Conservation (phyloP, 2,329 filamentous ascomycete species). For the Penicillium sp. region DNA sequence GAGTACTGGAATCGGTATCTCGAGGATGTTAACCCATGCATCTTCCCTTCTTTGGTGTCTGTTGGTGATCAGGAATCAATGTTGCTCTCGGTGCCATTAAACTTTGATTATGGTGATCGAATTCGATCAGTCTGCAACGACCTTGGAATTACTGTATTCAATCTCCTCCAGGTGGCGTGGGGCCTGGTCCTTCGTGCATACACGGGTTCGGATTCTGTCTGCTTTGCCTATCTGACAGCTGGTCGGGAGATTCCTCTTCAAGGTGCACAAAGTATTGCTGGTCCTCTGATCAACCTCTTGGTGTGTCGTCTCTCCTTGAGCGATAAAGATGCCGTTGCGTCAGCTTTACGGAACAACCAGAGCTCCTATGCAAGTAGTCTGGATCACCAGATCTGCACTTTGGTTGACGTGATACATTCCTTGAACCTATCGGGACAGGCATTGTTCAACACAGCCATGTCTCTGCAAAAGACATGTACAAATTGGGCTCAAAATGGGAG, state of each 20-base stretch:
- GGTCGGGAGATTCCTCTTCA: slow-evolving; percentile 44
- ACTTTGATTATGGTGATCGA: background rate
- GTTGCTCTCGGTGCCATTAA: background rate
- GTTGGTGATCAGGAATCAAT: background rate
- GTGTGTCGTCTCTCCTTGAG: slow-evolving; percentile 13
- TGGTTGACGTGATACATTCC: slow-evolving; percentile 12
- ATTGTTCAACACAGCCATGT: slow-evolving; percentile 15
- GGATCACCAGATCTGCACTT: slow-evolving; percentile 6
- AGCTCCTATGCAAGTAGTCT: slow-evolving; percentile 6
- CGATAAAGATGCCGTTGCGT: background rate
- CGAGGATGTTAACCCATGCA: background rate
- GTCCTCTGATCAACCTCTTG: slow-evolving; percentile 34
- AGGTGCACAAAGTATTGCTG: slow-evolving; percentile 40
- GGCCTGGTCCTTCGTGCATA: slow-evolving; percentile 41
- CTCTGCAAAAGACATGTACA: background rate
- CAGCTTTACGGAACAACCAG: background rate
- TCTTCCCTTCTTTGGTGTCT: background rate
- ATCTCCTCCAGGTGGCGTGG: slow-evolving; percentile 46
- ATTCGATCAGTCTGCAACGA: slow-evolving; percentile 12
- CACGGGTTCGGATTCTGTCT: slow-evolving; percentile 40
- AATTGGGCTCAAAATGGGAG: background rate
- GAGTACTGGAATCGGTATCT: background rate
- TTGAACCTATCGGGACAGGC: slow-evolving; percentile 7
- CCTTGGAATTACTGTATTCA: slow-evolving; percentile 29
- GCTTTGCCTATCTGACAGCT: slow-evolving; percentile 47